Percentiles rank a stretch among this genome's conserved stretches.
phyloP scores from a whole-genome alignment of 225 moss, liverwort and hornwort species.

The Bryoerythrophyllum caledonicum region DNA sequence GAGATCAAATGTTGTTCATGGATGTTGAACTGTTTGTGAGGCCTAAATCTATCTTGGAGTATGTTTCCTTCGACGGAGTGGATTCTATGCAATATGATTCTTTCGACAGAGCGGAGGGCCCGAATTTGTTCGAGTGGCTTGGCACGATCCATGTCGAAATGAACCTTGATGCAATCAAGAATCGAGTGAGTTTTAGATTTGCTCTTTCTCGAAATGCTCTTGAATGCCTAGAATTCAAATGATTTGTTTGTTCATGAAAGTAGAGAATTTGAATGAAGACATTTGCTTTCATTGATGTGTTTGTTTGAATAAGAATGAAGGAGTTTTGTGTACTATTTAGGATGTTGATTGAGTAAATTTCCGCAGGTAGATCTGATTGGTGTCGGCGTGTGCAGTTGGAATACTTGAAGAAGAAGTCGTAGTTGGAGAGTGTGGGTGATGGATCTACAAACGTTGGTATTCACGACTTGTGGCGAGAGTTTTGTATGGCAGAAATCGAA shows the following conservation, averaged over 20 bases:
- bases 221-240: background rate
- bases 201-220: background rate
- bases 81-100: too few species aligned
- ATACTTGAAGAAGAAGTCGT: background rate
- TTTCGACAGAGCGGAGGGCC: too few species aligned
- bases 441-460: background rate
- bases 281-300: background rate
- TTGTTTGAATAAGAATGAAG: background rate
- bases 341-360: background rate
- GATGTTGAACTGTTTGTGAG: too few species aligned
- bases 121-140: background rate
- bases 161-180: too few species aligned
- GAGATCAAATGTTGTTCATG: too few species aligned
- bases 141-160: too few species aligned
- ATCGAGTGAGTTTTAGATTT: background rate
- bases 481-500: background rate
- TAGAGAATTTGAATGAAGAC: too few species aligned
- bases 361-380: background rate
- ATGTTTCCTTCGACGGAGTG: too few species aligned
- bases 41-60: too few species aligned
- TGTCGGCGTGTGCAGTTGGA: background rate
- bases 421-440: too few species aligned
- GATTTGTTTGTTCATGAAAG: background rate
- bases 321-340: background rate
- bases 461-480: background rate